These are phyloP conservation scores for Fusarium xylarioides DNA, from an alignment of 2,329 filamentous ascomycete genomes.

Conservation along the genomic window DNA sequence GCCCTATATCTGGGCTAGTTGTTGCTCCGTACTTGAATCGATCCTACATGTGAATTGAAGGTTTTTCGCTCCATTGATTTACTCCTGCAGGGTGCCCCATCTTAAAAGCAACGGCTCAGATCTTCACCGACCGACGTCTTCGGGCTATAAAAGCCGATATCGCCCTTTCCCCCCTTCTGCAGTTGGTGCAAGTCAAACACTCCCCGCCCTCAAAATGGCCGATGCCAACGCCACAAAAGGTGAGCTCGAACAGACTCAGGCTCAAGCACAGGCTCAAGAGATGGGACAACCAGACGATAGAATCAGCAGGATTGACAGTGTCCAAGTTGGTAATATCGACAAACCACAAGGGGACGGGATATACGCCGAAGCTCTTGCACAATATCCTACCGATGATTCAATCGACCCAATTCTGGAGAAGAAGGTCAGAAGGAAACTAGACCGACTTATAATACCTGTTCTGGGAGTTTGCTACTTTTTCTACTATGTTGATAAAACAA, in stretches of 20 bases:
- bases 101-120: neutral
- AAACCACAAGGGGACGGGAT: constrained; percentile 37
- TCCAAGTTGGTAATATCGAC: neutral
- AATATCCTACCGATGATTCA: constrained; percentile 50
- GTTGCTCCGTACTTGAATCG: neutral
- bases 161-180: neutral
- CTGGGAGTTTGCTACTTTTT: constrained; percentile 54
- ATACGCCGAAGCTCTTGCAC: constrained; percentile 48
- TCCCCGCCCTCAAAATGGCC: neutral
- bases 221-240: neutral
- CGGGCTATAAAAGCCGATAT: neutral
- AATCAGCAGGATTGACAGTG: neutral
- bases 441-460: constrained; percentile 50
- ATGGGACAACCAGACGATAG: neutral
- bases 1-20: neutral
- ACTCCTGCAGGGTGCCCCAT: neutral
- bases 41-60: neutral
- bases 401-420: constrained; percentile 49
- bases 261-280: neutral
- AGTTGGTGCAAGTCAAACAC: neutral
- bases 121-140: neutral
- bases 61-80: neutral
- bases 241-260: neutral
- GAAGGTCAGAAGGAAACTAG: constrained; percentile 49
- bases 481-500: constrained; percentile 59